Percentiles rank a stretch among this genome's conserved stretches.
These are phyloP conservation scores for Candida montana DNA, from an alignment of 805 yeast species.

Conservation along the genomic window DNA sequence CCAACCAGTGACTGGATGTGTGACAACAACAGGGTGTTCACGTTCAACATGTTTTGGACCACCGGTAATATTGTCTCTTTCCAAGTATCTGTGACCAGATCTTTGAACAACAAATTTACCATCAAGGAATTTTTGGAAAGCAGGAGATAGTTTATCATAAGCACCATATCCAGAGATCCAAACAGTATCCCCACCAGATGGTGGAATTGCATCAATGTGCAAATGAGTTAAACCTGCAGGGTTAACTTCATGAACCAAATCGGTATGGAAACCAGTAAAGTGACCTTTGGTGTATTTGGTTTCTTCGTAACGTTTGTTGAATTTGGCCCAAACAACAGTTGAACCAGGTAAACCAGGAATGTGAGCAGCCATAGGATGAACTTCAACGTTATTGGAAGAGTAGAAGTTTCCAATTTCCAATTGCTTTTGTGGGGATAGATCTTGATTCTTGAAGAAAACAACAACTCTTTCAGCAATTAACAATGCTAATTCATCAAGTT, in stretches of 20 bases:
- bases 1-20: slow-evolving; percentile 62
- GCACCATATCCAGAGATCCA: slow-evolving; percentile 57
- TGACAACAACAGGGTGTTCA: slow-evolving; percentile 52
- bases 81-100: slow-evolving; percentile 35
- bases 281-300: slow-evolving; percentile 19
- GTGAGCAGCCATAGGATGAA: slow-evolving; percentile 32
- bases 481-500: slow-evolving; percentile 42
- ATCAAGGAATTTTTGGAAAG: slow-evolving; percentile 44
- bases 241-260: slow-evolving; percentile 48
- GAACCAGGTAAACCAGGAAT: slow-evolving; percentile 35
- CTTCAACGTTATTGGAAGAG: slow-evolving; percentile 35
- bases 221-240: slow-evolving; percentile 52
- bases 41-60: slow-evolving; percentile 44
- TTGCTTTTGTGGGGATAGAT: slow-evolving; percentile 39
- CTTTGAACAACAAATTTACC: slow-evolving; percentile 43
- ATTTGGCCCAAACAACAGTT: slow-evolving; percentile 31
- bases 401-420: slow-evolving; percentile 40
- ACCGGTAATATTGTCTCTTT: slow-evolving; percentile 37
- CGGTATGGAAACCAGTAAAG: slow-evolving; percentile 39
- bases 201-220: slow-evolving; percentile 46
- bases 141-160: slow-evolving; percentile 49
- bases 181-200: slow-evolving; percentile 51
- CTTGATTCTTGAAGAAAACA: slow-evolving; percentile 45
- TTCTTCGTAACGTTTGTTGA: slow-evolving; percentile 24
- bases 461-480: slow-evolving; percentile 44